Percentiles rank a stretch among this genome's conserved stretches.
phyloP scores from a whole-genome alignment of 495 filamentous ascomycete genomes.

The Aspergillus haitiensis region DNA sequence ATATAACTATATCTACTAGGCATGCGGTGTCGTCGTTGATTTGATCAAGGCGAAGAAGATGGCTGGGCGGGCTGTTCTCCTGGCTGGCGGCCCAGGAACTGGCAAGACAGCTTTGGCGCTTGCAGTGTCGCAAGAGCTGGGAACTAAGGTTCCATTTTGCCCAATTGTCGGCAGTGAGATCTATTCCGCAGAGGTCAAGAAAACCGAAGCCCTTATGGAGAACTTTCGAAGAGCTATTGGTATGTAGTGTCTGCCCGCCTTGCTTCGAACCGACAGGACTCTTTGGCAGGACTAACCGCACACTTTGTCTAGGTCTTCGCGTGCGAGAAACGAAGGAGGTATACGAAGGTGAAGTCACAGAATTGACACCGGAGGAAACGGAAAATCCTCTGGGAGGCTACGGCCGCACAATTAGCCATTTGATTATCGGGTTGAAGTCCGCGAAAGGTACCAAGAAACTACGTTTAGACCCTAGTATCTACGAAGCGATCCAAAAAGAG shows the following conservation, averaged over 20 bases:
- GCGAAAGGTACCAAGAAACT: slow-evolving; percentile 95
- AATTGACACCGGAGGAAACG: slow-evolving; percentile 93
- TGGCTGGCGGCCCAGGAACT: slow-evolving; percentile 90
- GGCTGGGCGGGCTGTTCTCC: slow-evolving; percentile 88
- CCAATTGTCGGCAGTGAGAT: slow-evolving; percentile 96
- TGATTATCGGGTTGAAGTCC: slow-evolving; percentile 87
- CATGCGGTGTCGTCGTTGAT: slow-evolving; percentile 92
- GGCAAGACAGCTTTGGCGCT: slow-evolving; percentile 96
- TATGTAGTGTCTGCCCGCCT: slow-evolving; percentile 25
- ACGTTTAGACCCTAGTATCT: slow-evolving; percentile 92
- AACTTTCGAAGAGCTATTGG: slow-evolving; percentile 96
- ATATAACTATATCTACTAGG: slow-evolving; percentile 46
- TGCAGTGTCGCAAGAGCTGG: slow-evolving; percentile 91
- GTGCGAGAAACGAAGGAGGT: slow-evolving; percentile 98
- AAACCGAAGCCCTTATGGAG: slow-evolving; percentile 98
- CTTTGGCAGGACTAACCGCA: background rate
- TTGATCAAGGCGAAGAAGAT: slow-evolving; percentile 94
- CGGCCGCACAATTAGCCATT: slow-evolving; percentile 87
- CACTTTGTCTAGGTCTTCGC: slow-evolving; percentile 58
- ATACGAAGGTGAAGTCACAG: slow-evolving; percentile 95
- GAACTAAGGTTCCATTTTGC: slow-evolving; percentile 96
- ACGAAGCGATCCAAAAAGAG: slow-evolving; percentile 98
- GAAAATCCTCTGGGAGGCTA: slow-evolving; percentile 97
- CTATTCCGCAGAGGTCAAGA: slow-evolving; percentile 96
- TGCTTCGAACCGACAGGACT: background rate